phyloP scores from a whole-genome alignment of 768 basidiomycete species.

The Grammothele lineata region DNA sequence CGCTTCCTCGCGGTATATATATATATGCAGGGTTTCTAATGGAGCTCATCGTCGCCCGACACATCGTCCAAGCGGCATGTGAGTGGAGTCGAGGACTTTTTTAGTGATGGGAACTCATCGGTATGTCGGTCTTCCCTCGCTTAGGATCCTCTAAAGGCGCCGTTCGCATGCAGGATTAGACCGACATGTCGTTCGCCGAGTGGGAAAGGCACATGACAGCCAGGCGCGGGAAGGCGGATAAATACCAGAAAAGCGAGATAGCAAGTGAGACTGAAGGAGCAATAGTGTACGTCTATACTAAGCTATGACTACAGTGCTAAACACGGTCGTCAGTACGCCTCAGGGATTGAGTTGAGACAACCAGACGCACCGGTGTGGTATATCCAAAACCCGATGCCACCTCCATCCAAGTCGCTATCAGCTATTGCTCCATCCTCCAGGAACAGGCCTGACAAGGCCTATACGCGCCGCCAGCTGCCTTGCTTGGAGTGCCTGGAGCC shows the following conservation, averaged over 20 bases:
- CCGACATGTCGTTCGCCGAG: too few species aligned
- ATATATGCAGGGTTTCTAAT: background rate
- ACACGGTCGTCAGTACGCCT: too few species aligned
- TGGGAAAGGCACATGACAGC: too few species aligned
- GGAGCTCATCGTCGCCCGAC: background rate
- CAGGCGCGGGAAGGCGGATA: too few species aligned
- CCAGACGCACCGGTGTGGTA: background rate
- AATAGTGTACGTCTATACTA: background rate
- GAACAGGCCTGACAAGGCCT: slow-evolving; percentile 54
- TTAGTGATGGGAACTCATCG: too few species aligned
- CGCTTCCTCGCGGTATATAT: background rate
- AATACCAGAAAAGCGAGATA: background rate
- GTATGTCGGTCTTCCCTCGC: too few species aligned
- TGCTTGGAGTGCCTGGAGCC: slow-evolving; percentile 70
- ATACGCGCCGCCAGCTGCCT: slow-evolving; percentile 84
- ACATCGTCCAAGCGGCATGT: too few species aligned
- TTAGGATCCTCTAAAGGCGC: too few species aligned
- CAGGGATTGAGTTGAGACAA: background rate
- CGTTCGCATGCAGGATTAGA: too few species aligned
- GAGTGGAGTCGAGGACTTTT: too few species aligned
- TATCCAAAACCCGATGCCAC: background rate
- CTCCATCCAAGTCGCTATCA: slow-evolving; percentile 3
- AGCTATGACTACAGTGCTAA: background rate
- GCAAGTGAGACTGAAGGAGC: background rate
- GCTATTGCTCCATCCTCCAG: slow-evolving; percentile 22